Evolutionary conservation across 2,329 filamentous ascomycete species (phyloP).

Genomic region (Exophiala xenobiotica): DNA sequence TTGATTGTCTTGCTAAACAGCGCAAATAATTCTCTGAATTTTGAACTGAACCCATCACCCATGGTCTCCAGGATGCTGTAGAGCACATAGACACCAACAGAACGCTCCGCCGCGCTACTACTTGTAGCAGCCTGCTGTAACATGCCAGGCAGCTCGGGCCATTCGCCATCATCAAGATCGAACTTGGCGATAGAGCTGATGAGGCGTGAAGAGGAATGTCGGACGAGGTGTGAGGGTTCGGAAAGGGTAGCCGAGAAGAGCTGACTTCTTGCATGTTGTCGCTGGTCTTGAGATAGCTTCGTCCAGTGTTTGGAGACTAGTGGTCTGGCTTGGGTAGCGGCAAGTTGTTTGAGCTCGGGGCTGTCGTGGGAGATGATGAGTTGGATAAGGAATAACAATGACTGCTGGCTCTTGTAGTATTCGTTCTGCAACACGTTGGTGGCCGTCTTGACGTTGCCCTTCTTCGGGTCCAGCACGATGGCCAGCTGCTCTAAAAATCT

Average conservation of each 20-base stretch:
- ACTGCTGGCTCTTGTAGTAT: constrained; percentile 84
- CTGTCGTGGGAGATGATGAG: constrained; percentile 76
- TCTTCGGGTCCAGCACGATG: constrained; percentile 77
- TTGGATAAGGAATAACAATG: constrained; percentile 82
- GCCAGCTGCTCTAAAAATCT: constrained; percentile 84
- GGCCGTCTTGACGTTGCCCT: constrained; percentile 82
- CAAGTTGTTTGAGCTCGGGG: constrained; percentile 76
- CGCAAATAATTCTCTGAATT: constrained; percentile 74
- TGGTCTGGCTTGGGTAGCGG: constrained; percentile 83
- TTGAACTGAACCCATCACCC: constrained; percentile 78
- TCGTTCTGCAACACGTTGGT: constrained; percentile 88
- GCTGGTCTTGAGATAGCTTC: constrained; percentile 69
- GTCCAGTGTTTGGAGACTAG: constrained; percentile 85
- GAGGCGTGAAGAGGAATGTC: constrained; percentile 84
- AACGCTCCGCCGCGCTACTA: constrained; percentile 72
- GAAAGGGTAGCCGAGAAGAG: constrained; percentile 80
- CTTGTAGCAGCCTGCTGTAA: constrained; percentile 78
- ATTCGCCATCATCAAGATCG: constrained; percentile 84
- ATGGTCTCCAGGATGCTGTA: constrained; percentile 88
- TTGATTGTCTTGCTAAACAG: constrained; percentile 85
- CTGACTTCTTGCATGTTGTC: constrained; percentile 75
- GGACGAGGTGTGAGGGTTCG: constrained; percentile 72
- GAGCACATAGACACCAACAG: constrained; percentile 89
- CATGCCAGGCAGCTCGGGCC: constrained; percentile 75
- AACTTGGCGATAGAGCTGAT: constrained; percentile 82